Evolutionary conservation across 177 flowering plant species (phyloP).

Genomic region (Vitis hybrid): DNA sequence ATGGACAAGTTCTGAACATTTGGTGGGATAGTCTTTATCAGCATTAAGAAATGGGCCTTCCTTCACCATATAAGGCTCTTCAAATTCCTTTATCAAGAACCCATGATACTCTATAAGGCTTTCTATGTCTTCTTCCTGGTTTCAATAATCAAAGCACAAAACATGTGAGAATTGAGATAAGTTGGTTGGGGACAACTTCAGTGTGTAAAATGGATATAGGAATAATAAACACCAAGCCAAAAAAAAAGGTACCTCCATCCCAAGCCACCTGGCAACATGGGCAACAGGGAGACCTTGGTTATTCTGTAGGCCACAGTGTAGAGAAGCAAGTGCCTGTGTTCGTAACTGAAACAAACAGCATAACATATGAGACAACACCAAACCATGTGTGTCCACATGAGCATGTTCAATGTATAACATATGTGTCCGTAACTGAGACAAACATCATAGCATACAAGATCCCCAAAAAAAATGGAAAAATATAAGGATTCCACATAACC

Average conservation of each 20-base stretch:
- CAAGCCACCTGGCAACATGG: conserved; percentile 78
- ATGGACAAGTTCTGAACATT: conserved; percentile 78
- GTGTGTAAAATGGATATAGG: background rate
- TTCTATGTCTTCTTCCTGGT: conserved; percentile 79
- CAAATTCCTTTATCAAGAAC: conserved; percentile 71
- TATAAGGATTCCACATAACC: background rate
- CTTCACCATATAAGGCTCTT: conserved; percentile 91
- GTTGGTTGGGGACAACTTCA: background rate
- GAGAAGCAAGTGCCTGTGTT: conserved; percentile 90
- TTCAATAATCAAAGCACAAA: conserved; percentile 15
- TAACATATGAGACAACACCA: conserved; percentile 1
- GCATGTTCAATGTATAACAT: background rate
- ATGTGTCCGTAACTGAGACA: conserved; percentile 78
- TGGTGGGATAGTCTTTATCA: conserved; percentile 66
- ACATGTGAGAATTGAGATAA: background rate
- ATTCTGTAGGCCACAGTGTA: conserved; percentile 79
- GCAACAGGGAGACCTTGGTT: conserved; percentile 88
- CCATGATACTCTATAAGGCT: conserved; percentile 82
- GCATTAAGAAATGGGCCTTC: conserved; percentile 73
- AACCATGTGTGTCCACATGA: background rate
- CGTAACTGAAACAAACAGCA: conserved; percentile 65
- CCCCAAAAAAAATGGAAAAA: background rate
- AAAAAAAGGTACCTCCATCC: conserved; percentile 72
- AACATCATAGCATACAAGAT: conserved; percentile 13
- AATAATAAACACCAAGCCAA: conserved; percentile 4